Base-by-base conservation (phyloP, 306 rosid genomes). In the Mimosa bimucronata region DNA sequence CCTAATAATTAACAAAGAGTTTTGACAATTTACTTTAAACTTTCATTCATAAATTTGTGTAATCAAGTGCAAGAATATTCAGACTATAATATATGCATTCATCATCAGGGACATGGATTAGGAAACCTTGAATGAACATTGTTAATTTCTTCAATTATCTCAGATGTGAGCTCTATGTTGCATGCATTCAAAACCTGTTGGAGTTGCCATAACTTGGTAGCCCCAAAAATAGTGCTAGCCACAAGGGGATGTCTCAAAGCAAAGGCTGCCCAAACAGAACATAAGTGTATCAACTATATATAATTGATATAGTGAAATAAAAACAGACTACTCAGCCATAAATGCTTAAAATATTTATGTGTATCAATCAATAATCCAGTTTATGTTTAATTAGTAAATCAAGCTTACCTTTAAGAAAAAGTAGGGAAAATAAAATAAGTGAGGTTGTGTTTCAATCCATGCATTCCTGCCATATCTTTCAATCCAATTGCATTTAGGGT, bases 181-280 rank as follows among this genome's bases (percentile, higher is more conserved):
- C 92, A 85, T 40, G 93, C 93, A 61, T 81, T 45, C 16, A 93
- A 48, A 83, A 90, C 89, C 84, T 90, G 91, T 76, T 41, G 84
- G 60, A 95, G 97, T 71, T 93, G 96, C 97, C 93, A 81, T 62
- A 91, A 79, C 87, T 86, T 89, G 30, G 99, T 91, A 62, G 91
- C 98, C 71, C 98, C 99, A 81, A 91, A 91, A 68, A 93, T 64
- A 12, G 83, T 90, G 82, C 98, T 93, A 34, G 90, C 97, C 30
- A 95, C 98, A 15, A 93, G 96, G 75, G 98, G 96, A 76, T 89
- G 93, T 76, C 86, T 89, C 94, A 90, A 89, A 69, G 90, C 98
- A 88, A 95, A 95, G 46, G 96, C 99, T 95, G 93, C 84, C 65
- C 72, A 79, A 86, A 79, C 71, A 65, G 26, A 69, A 61, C 38